Conservation (phyloP, 1,139 yeast species). For the Debaryomyces nepalensis region DNA sequence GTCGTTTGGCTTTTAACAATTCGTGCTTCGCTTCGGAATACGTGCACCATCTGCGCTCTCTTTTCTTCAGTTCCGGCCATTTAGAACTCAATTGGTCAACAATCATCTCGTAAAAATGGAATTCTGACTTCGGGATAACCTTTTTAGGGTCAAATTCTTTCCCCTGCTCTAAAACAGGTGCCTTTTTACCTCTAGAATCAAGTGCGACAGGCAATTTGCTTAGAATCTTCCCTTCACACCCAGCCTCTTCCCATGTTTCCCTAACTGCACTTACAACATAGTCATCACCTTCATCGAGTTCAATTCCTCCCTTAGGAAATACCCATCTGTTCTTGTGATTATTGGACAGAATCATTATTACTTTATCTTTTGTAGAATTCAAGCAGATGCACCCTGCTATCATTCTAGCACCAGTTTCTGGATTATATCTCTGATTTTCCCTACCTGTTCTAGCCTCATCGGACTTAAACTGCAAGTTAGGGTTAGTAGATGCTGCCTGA, state of each 20-base stretch:
- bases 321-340: conserved; percentile 76
- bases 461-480: conserved; percentile 25
- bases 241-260: conserved; percentile 99
- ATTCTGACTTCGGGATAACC: conserved; percentile 71
- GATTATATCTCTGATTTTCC: conserved; percentile 46
- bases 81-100: conserved; percentile 56
- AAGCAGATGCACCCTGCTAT: conserved; percentile 91
- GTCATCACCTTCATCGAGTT: conserved; percentile 73
- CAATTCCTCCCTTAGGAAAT: conserved; percentile 96
- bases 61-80: conserved; percentile 74
- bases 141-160: conserved; percentile 46
- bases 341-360: conserved; percentile 78
- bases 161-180: conserved; percentile 48
- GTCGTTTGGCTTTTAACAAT: conserved; percentile 60
- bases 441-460: conserved; percentile 39
- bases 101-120: conserved; percentile 79
- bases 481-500: conserved; percentile 12
- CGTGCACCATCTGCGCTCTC: conserved; percentile 77
- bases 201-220: conserved; percentile 63
- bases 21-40: conserved; percentile 75
- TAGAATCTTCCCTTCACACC: conserved; percentile 69
- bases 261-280: conserved; percentile 65
- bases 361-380: conserved; percentile 57
- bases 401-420: conserved; percentile 72
- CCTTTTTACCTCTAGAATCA: conserved; percentile 70